Evolutionary conservation across 2,329 filamentous ascomycete species (phyloP), one percentile per base, ranked within the genome.

Genomic region (Penicillium sp.): DNA sequence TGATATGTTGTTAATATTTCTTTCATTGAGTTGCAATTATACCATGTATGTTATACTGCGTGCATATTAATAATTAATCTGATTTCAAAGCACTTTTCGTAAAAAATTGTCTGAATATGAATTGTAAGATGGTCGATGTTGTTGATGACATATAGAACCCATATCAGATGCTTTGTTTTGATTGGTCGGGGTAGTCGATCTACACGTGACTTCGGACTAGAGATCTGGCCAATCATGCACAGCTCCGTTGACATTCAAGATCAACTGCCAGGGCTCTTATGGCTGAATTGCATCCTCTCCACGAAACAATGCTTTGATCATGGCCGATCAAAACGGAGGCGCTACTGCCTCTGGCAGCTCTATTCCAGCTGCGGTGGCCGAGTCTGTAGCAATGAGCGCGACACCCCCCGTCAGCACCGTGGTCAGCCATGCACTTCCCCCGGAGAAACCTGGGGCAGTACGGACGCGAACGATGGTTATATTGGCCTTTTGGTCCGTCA

Each of bases 401-500:
- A 40, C 54, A 23, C 46, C 55, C 21, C 48, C 61, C 46, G 54
- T 59, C 50, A 47, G 46, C 50, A 65, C 48, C 5, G 81, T 63
- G 62, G 62, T 64, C 28, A 64, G 63, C 53, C 65, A 80, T 62
- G 70, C 77, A 50, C 88, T 90, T n/a, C 90, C 92, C 38, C 87
- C 90, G 28, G 92, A 97, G 77, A 87, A 84, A 61, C 75, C 82
- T 20, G 81, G 87, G 63, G 85, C 88, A 61, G 78, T 87, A 52
- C 83, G 83, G 68, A 83, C 87, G 57, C 87, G 94, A 55, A 83
- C 84, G 48, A 79, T 80, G 60, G 88, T 97, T 51, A 86, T 99
- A 60, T 71, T 89, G 60, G 93, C 93, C 8, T 97, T 97, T 73
- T 99, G 94, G 94, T 78, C 85, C 5, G 85, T 97, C 38, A 90